Conservation (phyloP, 2,329 filamentous ascomycete genomes). For the Pseudovirgaria hyperparasitica region DNA sequence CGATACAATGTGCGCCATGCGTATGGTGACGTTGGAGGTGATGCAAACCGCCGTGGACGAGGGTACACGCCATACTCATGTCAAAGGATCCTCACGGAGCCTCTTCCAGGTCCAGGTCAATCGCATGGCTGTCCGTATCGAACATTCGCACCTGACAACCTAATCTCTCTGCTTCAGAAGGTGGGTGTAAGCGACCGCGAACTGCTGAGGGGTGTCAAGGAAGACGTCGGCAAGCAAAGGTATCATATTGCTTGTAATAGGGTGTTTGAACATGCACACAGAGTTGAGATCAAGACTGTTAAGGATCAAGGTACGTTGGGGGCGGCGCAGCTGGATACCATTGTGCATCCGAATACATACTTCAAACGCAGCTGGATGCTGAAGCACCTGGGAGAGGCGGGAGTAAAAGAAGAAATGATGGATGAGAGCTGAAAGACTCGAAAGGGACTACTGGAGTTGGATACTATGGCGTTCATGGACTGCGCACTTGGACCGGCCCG, state of each 20-base stretch:
- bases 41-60: constrained; percentile 71
- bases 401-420: constrained; percentile 8
- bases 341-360: constrained; percentile 95
- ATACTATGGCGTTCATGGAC: too few relatives aligned
- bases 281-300: constrained; percentile 39
- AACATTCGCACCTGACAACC: constrained; percentile 81
- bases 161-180: constrained; percentile 60
- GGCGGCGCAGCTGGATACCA: constrained; percentile 73
- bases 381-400: constrained; percentile 54
- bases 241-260: constrained; percentile 95
- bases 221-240: constrained; percentile 78
- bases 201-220: constrained; percentile 66
- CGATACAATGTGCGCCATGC: constrained; percentile 91
- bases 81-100: constrained; percentile 87
- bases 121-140: constrained; percentile 93
- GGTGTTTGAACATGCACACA: constrained; percentile 83
- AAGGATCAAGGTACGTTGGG: constrained; percentile 35
- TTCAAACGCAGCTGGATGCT: constrained; percentile 89
- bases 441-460: too few relatives aligned
- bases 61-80: constrained; percentile 90
- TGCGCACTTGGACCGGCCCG: too few relatives aligned
- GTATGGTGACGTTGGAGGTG: constrained; percentile 91
- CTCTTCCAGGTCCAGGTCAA: constrained; percentile 75
- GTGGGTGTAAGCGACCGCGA: constrained; percentile 70
- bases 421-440: too few relatives aligned